Base-by-base conservation (phyloP, 352 stramenopile genomes). In the Thraustotheca clavata region DNA sequence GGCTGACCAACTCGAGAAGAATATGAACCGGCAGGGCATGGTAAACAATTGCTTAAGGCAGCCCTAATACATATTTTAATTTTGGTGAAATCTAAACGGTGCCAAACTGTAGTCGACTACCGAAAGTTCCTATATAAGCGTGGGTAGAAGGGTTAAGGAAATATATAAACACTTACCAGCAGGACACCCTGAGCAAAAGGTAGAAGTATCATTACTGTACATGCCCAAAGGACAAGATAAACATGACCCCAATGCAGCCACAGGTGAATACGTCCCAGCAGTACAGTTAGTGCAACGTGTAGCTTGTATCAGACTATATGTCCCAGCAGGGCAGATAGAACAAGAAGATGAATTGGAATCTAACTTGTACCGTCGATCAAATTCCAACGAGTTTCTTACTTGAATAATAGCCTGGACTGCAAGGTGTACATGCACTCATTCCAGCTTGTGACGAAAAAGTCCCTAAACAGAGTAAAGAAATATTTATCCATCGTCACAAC, bases 201-300 rank as follows among this genome's bases (percentile, higher is more conserved):
- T 52, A 12, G 67, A 68, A 0, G 72, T 69, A 2, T 22, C n/a
- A 49, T 77, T 73, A 49, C 79, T 89, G 70, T 75, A 87, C 61
- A 83, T 86, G 4, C 82, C 82, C 50, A 67, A 60, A 0, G 79
- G 78, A 38, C 82, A 91, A 20, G 72, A 61, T 26, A 76, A 80
- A 32, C 82, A 91, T 0, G 62, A 39, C 0, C 65, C 59, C 8
- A 74, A 78, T 1, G 77, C 75, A 4, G 48, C 73, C 32, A 49
- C 70, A 22, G 82, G 74, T 0, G 69, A 75, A 29, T 80, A 89
- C 29, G 74, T 74, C 0, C 82, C 82, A 9, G 72, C 68, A 1
- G 68, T 39, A 33, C 79, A 91, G 50, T 67, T 62, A 5, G 35
- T 60, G 50, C 81, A 91, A 8, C 41, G 43, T 0, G 71, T 52